A percentile compares a stretch with the other conserved stretches of the same genome.
Evolutionary conservation across 371 early-diverging fungal genomes (phyloP).

Genomic region (Rozella allomycis): DNA sequence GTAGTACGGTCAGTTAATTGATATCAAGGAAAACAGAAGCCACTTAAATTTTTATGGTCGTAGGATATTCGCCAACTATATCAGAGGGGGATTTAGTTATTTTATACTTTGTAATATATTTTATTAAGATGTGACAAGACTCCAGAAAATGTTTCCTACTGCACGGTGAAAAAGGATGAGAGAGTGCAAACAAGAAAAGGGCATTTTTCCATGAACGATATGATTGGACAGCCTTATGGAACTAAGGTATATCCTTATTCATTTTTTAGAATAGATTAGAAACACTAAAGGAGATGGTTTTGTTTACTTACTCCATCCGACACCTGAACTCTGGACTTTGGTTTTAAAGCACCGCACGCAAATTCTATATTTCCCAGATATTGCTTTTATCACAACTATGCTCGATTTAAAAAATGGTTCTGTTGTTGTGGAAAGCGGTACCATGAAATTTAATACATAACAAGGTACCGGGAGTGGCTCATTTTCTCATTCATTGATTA

Average conservation of each 20-base stretch:
- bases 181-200: no score
- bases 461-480: slow-evolving; percentile 82
- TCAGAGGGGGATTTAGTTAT: no score
- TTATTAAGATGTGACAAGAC: no score
- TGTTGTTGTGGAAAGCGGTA: slow-evolving; percentile 70
- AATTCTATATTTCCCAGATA: slow-evolving; percentile 79
- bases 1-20: no score
- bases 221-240: neutral
- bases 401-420: slow-evolving; percentile 67
- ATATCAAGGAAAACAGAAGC: no score
- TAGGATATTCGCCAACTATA: no score
- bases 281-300: neutral
- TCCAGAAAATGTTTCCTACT: no score
- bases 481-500: slow-evolving; percentile 75
- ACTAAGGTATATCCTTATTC: neutral
- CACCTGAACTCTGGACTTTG: slow-evolving; percentile 86
- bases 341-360: slow-evolving; percentile 84
- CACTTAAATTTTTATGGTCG: no score
- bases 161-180: no score
- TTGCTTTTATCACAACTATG: slow-evolving; percentile 53
- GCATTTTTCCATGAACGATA: no score
- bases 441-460: neutral
- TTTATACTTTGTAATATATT: no score
- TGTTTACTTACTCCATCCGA: slow-evolving; percentile 67
- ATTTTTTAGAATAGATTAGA: neutral